These are phyloP conservation scores for Aspergillus diversus DNA, from an alignment of 495 filamentous ascomycete genomes.

Conservation along the genomic window DNA sequence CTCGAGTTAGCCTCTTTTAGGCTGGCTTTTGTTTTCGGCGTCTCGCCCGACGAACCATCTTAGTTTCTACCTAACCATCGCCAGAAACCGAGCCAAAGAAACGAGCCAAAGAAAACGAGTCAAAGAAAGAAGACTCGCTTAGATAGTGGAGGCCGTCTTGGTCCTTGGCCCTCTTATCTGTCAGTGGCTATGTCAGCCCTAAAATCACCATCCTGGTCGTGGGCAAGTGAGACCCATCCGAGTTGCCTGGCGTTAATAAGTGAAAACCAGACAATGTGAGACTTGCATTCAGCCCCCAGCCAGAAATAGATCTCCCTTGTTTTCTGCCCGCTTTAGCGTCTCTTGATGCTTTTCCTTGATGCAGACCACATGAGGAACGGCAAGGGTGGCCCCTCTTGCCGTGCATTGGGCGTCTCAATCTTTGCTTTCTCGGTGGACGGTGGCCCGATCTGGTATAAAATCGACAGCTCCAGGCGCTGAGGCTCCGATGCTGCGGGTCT, in stretches of 20 bases:
- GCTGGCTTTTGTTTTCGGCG: no score
- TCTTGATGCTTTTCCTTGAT: background rate
- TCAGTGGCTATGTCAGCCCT: no score
- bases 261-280: constrained; percentile 5
- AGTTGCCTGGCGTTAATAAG: background rate
- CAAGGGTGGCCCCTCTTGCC: background rate
- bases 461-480: constrained; percentile 8
- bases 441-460: background rate
- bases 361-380: background rate
- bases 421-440: background rate
- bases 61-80: no score
- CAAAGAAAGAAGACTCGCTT: background rate
- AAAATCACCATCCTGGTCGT: constrained; percentile 3
- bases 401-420: constrained; percentile 7
- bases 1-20: no score
- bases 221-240: constrained; percentile 1
- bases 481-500: background rate
- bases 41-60: no score
- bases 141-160: no score
- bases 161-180: no score
- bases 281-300: constrained; percentile 20
- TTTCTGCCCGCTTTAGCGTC: background rate
- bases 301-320: constrained; percentile 8
- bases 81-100: background rate
- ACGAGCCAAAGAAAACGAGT: background rate